These are phyloP conservation scores for Cicer judaicum DNA, from an alignment of 306 rosid species.

Conservation along the genomic window DNA sequence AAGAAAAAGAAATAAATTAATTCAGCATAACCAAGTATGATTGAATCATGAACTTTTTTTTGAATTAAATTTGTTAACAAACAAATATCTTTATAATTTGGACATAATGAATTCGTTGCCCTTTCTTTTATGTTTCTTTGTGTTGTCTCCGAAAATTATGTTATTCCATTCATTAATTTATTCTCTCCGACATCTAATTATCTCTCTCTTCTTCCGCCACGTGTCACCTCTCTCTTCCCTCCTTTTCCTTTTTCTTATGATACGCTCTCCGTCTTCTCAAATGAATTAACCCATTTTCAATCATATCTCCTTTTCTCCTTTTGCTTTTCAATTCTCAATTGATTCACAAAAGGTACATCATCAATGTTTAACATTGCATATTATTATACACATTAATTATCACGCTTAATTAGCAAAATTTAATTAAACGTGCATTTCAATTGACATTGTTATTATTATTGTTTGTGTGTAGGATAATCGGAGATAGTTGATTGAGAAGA, in stretches of 20 bases:
- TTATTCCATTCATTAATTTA: conserved; percentile 35
- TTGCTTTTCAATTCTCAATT: not conserved
- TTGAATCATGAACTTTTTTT: not conserved
- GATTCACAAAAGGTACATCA: not conserved
- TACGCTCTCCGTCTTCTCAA: not conserved
- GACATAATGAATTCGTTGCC: not conserved
- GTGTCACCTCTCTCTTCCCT: conserved; percentile 35
- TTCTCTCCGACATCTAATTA: conserved; percentile 13
- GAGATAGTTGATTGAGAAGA: not conserved
- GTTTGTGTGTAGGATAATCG: conserved; percentile 1
- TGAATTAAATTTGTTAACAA: not conserved
- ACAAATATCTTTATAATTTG: not conserved
- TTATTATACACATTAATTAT: not conserved
- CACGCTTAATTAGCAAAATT: not conserved
- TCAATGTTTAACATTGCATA: not conserved
- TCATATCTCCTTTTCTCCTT: not conserved
- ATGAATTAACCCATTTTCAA: not conserved
- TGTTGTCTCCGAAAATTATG: conserved; percentile 38
- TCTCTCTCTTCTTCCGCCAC: conserved; percentile 8
- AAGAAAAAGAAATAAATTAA: too few relatives aligned
- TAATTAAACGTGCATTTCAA: not conserved
- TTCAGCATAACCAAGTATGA: not conserved
- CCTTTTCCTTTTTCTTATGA: conserved; percentile 12
- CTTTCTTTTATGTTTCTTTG: not conserved
- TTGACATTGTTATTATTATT: not conserved